Evolutionary conservation across 2,329 filamentous ascomycete species (phyloP).

Genomic region (Cladophialophora exuberans): DNA sequence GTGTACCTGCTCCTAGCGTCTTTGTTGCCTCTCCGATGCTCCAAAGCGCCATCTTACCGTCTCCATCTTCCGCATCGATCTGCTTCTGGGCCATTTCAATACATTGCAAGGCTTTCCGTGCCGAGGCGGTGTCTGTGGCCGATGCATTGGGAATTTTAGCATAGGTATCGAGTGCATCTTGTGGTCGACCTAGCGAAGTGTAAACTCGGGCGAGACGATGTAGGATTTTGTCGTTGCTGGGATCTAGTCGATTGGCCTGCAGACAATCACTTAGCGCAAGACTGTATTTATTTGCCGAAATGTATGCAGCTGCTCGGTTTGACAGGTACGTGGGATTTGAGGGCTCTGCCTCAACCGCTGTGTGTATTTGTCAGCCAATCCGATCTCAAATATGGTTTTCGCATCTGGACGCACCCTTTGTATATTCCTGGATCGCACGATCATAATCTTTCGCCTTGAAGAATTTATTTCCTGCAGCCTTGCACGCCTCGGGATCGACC

Average conservation of each 20-base stretch:
- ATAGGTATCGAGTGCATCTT: conserved; percentile 84
- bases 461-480: conserved; percentile 90
- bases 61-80: conserved; percentile 70
- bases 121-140: conserved; percentile 81
- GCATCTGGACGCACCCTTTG: conserved; percentile 69
- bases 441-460: conserved; percentile 93
- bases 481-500: conserved; percentile 88
- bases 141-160: conserved; percentile 74
- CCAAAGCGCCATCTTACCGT: conserved; percentile 86
- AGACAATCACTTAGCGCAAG: conserved; percentile 86
- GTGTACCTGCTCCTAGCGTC: conserved; percentile 72
- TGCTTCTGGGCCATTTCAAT: conserved; percentile 78
- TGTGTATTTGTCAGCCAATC: conserved; percentile 29
- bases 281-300: conserved; percentile 78
- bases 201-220: conserved; percentile 88
- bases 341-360: conserved; percentile 87
- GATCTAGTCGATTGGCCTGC: conserved; percentile 79
- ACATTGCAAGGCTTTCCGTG: conserved; percentile 70
- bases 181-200: conserved; percentile 80
- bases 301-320: conserved; percentile 93
- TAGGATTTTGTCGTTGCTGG: conserved; percentile 83
- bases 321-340: conserved; percentile 86
- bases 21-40: conserved; percentile 89
- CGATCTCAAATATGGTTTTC: conserved; percentile 7
- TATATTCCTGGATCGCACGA: conserved; percentile 89